Evolutionary conservation across 2,329 filamentous ascomycete species (phyloP), one percentile per base, ranked within the genome.

Genomic region (Tricladium varicosporioides): DNA sequence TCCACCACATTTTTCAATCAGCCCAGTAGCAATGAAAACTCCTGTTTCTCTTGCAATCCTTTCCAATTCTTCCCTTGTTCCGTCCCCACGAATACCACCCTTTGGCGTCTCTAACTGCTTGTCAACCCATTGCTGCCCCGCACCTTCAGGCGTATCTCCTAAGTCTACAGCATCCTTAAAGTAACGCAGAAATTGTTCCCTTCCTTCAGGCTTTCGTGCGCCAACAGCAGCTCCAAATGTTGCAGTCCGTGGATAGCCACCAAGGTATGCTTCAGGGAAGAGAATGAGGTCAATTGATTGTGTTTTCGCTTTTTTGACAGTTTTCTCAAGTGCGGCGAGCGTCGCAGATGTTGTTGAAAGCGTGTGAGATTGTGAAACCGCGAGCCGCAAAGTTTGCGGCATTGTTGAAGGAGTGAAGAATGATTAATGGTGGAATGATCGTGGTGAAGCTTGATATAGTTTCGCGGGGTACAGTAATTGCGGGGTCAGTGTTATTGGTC

Each of bases 211-310:
- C 0, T 81, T 80, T 40, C 92, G 85, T 14, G 80, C 78, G 3
- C 92, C 92, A 5, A 96, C 79, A 1, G 82, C 80, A 48, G 85
- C 85, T 4, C 92, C 92, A 67, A 96, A 96, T 51, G 78, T 77
- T 60, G 86, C 87, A 15, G 88, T 91, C 10, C 92, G 87, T 15
- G 93, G 93, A 70, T 97, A 97, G 1, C 92, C 93, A 48, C 93
- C 93, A 1, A 97, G 80, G 70, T 91, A 96, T 18, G 92, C 92
- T 76, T 97, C 92, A 0, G 93, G 93, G 60, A 97, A 92, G 52
- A 97, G 84, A 27, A 97, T 79, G 50, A 97, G 79, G 70, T 94
- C 79, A 42, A 83, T 74, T 2, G 69, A 64, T 55, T 75, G 69
- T 1, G 71, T 65, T 2, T 86, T 82, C n/a, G 92, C 92, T 36